These are phyloP conservation scores for Macrolepiota fuliginosa DNA, from an alignment of 768 basidiomycete species.

Conservation along the genomic window DNA sequence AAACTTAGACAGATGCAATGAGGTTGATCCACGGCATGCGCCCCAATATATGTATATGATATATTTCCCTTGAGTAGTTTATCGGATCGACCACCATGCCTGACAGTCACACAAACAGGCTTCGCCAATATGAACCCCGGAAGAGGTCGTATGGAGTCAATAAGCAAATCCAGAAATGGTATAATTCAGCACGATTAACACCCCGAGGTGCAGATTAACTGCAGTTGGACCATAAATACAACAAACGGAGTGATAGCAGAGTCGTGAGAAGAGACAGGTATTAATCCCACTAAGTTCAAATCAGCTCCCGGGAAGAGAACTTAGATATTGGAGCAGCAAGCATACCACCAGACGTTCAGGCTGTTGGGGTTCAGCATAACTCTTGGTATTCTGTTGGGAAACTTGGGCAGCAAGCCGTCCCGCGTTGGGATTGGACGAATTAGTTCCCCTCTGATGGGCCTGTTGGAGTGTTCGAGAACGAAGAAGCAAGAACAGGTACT, in stretches of 20 bases:
- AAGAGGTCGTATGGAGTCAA: not conserved
- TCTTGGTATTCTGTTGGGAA: conserved; percentile 32
- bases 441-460: conserved; percentile 43
- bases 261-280: not conserved
- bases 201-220: conserved; percentile 1
- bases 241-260: not conserved
- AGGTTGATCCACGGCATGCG: not conserved
- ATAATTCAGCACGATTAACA: conserved; percentile 10
- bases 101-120: conserved; percentile 3
- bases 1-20: not conserved
- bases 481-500: conserved; percentile 14
- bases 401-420: conserved; percentile 44
- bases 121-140: not conserved
- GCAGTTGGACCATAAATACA: not conserved
- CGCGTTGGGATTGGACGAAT: conserved; percentile 42
- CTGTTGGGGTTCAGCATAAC: conserved; percentile 29
- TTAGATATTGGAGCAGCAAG: conserved; percentile 1
- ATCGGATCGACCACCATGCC: conserved; percentile 9
- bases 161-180: conserved; percentile 4
- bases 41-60: not conserved
- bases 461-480: conserved; percentile 25
- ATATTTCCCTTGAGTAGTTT: conserved; percentile 9
- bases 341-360: conserved; percentile 42
- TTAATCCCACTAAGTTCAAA: conserved; percentile 16
- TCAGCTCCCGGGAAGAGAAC: conserved; percentile 9